Conservation (phyloP, 2,329 filamentous ascomycete genomes). For the Venturia asperata region DNA sequence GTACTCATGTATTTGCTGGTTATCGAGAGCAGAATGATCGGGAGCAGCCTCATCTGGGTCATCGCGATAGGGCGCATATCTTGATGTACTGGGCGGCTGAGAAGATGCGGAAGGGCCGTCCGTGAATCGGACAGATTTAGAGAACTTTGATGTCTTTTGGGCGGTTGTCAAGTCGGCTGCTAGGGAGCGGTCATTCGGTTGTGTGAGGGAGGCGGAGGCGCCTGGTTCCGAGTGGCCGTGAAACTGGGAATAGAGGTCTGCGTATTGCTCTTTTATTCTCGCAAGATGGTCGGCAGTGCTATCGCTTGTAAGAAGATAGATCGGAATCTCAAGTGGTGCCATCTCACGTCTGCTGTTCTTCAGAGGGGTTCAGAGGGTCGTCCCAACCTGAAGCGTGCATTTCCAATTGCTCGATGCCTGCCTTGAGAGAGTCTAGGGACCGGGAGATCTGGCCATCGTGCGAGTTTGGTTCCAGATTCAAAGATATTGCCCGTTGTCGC, state of each 20-base stretch:
- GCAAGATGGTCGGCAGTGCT: slow-evolving; percentile 53
- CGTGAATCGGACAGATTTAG: slow-evolving; percentile 82
- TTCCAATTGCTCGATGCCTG: slow-evolving; percentile 67
- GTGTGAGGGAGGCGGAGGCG: slow-evolving; percentile 33
- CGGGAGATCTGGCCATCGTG: slow-evolving; percentile 86
- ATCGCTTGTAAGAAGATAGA: neutral
- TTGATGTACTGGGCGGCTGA: slow-evolving; percentile 28
- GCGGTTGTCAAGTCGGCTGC: slow-evolving; percentile 31
- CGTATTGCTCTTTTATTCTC: slow-evolving; percentile 64
- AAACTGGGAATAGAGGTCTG: slow-evolving; percentile 74
- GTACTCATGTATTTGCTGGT: slow-evolving; percentile 80
- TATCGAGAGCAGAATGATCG: slow-evolving; percentile 56
- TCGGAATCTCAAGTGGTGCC: neutral
- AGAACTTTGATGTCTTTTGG: slow-evolving; percentile 27
- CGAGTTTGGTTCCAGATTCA: slow-evolving; percentile 69
- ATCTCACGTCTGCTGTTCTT: slow-evolving; percentile 43
- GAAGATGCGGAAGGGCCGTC: slow-evolving; percentile 48
- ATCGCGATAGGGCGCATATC: slow-evolving; percentile 62
- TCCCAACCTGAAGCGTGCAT: slow-evolving; percentile 46
- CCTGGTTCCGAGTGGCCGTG: slow-evolving; percentile 49
- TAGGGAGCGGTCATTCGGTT: slow-evolving; percentile 39
- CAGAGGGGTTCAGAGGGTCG: slow-evolving; percentile 34
- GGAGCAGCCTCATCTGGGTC: slow-evolving; percentile 47
- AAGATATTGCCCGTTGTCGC: slow-evolving; percentile 73
- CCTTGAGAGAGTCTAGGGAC: slow-evolving; percentile 77